Evolutionary conservation across 371 early-diverging fungal genomes (phyloP).

Genomic region (Lichtheimia corymbifera): DNA sequence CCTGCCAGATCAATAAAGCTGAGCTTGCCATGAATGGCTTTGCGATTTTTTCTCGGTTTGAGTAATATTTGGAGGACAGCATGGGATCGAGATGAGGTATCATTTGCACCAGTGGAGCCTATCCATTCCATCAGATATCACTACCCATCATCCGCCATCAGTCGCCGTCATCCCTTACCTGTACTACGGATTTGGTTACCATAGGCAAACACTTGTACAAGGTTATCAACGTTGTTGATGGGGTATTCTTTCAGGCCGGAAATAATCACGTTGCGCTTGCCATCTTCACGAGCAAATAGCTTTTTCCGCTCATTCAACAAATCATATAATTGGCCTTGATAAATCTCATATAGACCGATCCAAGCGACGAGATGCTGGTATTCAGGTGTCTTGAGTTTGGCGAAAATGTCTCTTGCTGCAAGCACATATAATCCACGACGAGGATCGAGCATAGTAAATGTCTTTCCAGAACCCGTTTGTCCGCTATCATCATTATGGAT

Average conservation of each 20-base stretch:
- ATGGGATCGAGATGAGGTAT: conserved; percentile 81
- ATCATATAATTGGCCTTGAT: conserved; percentile 95
- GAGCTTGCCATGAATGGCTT: conserved; percentile 66
- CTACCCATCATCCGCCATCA: not conserved
- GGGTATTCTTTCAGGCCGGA: conserved; percentile 84
- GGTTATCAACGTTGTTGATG: conserved; percentile 79
- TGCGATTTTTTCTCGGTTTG: conserved; percentile 56
- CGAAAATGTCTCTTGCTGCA: conserved; percentile 91
- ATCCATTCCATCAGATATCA: not conserved
- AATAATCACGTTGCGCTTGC: conserved; percentile 92
- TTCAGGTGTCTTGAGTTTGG: conserved; percentile 69
- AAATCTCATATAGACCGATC: conserved; percentile 96
- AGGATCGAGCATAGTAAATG: conserved; percentile 96
- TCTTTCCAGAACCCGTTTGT: conserved; percentile 97
- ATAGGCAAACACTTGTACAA: conserved; percentile 91
- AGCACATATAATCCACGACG: conserved; percentile 86
- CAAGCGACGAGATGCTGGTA: conserved; percentile 76
- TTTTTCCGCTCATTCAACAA: conserved; percentile 87
- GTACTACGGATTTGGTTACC: conserved; percentile 91
- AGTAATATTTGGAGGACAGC: conserved; percentile 90
- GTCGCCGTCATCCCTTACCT: conserved; percentile 50
- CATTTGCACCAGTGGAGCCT: conserved; percentile 54
- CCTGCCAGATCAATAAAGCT: conserved; percentile 93
- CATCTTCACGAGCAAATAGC: conserved; percentile 94
- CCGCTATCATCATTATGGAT: conserved; percentile 59